phyloP scores from a whole-genome alignment of 2,329 filamentous ascomycete species.

The Penicillium sp. region DNA sequence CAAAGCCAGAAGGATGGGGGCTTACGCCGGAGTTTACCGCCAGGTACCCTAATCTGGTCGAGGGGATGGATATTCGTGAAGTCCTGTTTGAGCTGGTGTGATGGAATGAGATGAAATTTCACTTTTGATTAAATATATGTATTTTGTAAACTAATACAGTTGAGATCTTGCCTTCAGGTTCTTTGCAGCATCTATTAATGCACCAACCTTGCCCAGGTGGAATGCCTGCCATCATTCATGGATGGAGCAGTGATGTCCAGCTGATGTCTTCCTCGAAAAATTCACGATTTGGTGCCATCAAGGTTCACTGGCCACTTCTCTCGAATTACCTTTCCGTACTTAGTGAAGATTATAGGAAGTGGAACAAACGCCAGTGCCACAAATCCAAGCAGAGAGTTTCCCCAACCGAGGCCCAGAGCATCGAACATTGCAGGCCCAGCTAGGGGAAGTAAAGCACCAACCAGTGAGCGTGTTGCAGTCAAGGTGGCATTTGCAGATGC shows the following conservation, averaged over 20 bases:
- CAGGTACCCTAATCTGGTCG: constrained; percentile 24
- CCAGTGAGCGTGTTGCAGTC: constrained; percentile 56
- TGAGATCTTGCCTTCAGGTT: too few relatives aligned
- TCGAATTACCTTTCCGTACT: constrained; percentile 13
- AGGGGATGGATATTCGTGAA: constrained; percentile 19
- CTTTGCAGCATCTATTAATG: too few relatives aligned
- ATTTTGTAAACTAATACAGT: background rate
- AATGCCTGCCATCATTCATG: too few relatives aligned
- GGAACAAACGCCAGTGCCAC: constrained; percentile 20
- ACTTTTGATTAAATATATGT: background rate
- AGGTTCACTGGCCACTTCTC: constrained; percentile 17
- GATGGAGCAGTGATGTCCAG: too few relatives aligned
- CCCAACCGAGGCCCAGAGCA: constrained; percentile 19
- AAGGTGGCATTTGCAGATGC: constrained; percentile 55
- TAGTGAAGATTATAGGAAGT: constrained; percentile 13
- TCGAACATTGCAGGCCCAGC: constrained; percentile 19
- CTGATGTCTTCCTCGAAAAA: background rate
- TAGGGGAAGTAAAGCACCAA: constrained; percentile 22
- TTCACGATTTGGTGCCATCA: constrained; percentile 1
- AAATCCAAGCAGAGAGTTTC: constrained; percentile 23
- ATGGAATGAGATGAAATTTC: background rate
- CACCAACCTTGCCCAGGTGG: too few relatives aligned
- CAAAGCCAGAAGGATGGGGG: constrained; percentile 25
- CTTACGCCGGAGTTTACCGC: constrained; percentile 28
- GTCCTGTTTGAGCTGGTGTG: constrained; percentile 12